Base-by-base conservation (phyloP, 1,284 basidiomycete species). In the Rhodotorula sp. region DNA sequence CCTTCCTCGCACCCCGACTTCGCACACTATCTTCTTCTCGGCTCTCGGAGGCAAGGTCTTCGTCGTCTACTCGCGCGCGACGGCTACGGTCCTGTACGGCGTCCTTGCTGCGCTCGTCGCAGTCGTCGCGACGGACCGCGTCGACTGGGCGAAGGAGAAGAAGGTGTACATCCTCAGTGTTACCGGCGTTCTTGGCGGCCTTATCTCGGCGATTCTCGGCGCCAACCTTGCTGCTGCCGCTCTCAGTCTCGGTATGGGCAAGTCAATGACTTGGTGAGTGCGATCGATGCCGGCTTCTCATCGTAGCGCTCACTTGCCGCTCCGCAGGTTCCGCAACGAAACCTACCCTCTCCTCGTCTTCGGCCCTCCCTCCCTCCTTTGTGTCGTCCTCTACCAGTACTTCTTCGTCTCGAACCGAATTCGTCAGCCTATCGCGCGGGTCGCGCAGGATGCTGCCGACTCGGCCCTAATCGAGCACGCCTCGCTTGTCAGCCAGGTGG, bases 301-400 rank as follows among this genome's bases (percentile, higher is more conserved):
- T 2, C 30, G 17, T 61, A 51, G n/a, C 34, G 22, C 6, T 10
- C 15, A 19, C 64, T 24, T 13, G 4, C 10, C 54, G n/a, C 30
- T 22, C 32, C 29, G 85, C 79, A 92, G 92, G 92, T 94, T 91
- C 81, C 83, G 85, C 19, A 85, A 85, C 68, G 91, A 93, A 74
- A 85, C 87, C 72, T 85, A 88, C 7, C 86, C 88, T 15, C 76
- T 94, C 8, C 77, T 86, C 19, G 81, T 96, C n/a, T 97, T 92
- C 78, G 89, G 84, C 3, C 91, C 92, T 34, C 85, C 90, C 0
- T 87, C 87, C 0, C 77, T 91, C 15, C 70, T 81, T 11, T 82
- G 67, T 51, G 64, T 74, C 48, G 51, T 68, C 17, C 51, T 71
- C 48, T 47, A 51, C 36, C 76, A 77, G 54, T 66, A 71, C 58